Base-by-base conservation (phyloP, 164 flowering plant species). In the Umbellularia californica region DNA sequence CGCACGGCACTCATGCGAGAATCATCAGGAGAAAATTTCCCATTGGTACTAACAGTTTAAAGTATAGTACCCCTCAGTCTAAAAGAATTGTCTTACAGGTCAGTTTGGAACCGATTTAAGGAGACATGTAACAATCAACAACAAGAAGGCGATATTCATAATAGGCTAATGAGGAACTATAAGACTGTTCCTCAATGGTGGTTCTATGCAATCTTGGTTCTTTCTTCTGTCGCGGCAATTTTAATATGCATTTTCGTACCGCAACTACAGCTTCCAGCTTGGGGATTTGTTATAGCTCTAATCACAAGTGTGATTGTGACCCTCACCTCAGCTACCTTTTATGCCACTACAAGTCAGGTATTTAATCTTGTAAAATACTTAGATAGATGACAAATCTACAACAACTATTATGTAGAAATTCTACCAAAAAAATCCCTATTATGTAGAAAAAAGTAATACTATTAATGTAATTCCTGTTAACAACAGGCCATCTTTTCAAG, bases 291-390 rank as follows among this genome's bases (percentile, higher is more conserved):
- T 67, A 88, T 94, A 47, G 98, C 97, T n/a, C 93, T 91, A 72
- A 86, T 23, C 14, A 78, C 93, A 81, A 95, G 97, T 70, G 90
- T 77, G 81, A 5, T 93, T 66, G 89, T 94, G 33, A 94, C 98
- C 6, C 90, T 94, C 65, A 97, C 97, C 3, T 88, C 91, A 70
- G 98, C 97, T 12, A 91, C 91, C 83, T 91, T 94, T 75, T 95
- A 90, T 83, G 98, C 98, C n/a, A 94, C 98, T 19, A 93, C 98
- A 72, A 35, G 89, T 79, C 97, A 94, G 92, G 98, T 91, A 81
- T 1, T 35, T 35, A 35, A 35, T 35, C 41, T 6, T 0, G 9
- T 35, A 35, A 35, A 35, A 35, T 35, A 1, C 41, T 6, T 35
- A 35, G 41, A 5, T 5, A 33, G 41, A 35, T 9, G 41, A 35